Percentiles rank a stretch among this genome's conserved stretches.
Evolutionary conservation across 31 red algal species (phyloP).

Genomic region (Bonnemaisonia californica): DNA sequence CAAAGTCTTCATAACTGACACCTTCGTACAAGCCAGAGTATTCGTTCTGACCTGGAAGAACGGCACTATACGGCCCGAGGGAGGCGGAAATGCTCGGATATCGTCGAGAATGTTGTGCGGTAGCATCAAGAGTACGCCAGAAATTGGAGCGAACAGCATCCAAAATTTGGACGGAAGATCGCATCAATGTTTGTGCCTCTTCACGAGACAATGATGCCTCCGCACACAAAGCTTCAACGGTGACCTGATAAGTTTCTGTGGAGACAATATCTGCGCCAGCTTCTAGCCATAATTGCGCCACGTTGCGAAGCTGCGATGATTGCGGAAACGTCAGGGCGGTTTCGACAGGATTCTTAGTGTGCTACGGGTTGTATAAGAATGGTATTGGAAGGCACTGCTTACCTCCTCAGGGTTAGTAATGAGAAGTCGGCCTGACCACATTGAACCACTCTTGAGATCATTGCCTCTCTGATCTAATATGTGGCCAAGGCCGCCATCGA

Average conservation of each 20-base stretch:
- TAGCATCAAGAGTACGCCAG: conserved; percentile 8
- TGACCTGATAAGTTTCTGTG: conserved; percentile 54
- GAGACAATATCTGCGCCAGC: conserved; percentile 44
- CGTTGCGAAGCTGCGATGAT: conserved; percentile 27
- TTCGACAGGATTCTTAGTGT: not conserved
- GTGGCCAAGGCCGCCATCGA: conserved; percentile 59
- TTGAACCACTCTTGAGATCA: not conserved
- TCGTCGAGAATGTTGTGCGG: conserved; percentile 8
- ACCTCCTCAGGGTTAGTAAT: conserved; percentile 38
- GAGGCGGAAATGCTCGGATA: conserved; percentile 35
- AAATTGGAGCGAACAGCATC: conserved; percentile 8
- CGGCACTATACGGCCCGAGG: conserved; percentile 42
- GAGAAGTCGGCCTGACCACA: conserved; percentile 51
- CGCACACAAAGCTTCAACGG: not conserved
- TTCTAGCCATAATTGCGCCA: conserved; percentile 40
- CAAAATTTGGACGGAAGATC: conserved; percentile 16
- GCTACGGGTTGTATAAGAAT: not conserved
- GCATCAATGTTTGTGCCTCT: conserved; percentile 19
- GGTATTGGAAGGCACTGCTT: not conserved
- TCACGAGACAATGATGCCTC: conserved; percentile 13
- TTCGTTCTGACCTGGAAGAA: conserved; percentile 29
- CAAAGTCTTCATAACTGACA: not conserved
- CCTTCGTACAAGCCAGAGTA: conserved; percentile 40
- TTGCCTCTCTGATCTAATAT: conserved; percentile 41
- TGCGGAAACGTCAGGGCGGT: too few relatives aligned